Percentiles rank a stretch among this genome's conserved stretches.
These are phyloP conservation scores for Solanum piurae DNA, from an alignment of 257 asterid species.

Conservation along the genomic window DNA sequence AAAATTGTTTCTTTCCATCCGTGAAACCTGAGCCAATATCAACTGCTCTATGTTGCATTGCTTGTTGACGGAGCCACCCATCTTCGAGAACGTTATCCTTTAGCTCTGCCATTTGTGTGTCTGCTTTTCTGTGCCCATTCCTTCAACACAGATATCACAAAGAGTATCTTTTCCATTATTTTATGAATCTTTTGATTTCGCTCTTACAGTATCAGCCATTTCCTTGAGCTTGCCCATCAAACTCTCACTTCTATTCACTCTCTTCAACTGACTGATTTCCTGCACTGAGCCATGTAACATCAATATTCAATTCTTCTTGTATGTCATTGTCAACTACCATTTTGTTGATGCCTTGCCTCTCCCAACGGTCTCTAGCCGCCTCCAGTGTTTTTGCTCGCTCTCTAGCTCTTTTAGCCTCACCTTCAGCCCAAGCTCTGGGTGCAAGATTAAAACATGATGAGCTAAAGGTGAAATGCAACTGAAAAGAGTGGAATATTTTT, in stretches of 20 bases:
- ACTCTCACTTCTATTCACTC: slow-evolving; percentile 51
- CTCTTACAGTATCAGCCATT: slow-evolving; percentile 54
- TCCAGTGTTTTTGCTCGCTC: slow-evolving; percentile 74
- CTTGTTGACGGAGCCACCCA: slow-evolving; percentile 33
- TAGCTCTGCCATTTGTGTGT: slow-evolving; percentile 30
- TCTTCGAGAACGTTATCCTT: slow-evolving; percentile 26
- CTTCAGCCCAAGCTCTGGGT: slow-evolving; percentile 84
- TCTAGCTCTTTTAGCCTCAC: slow-evolving; percentile 84
- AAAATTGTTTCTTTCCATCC: slow-evolving; percentile 48
- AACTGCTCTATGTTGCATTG: slow-evolving; percentile 24
- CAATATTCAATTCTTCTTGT: slow-evolving; percentile 60
- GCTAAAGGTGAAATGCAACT: not conserved
- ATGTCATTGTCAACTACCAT: slow-evolving; percentile 71
- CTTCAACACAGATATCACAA: slow-evolving; percentile 35
- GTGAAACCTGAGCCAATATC: slow-evolving; percentile 28
- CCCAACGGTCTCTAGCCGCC: slow-evolving; percentile 73
- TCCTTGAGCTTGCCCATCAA: slow-evolving; percentile 55
- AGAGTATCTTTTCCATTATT: slow-evolving; percentile 42
- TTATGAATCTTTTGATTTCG: slow-evolving; percentile 49
- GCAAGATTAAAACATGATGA: not conserved
- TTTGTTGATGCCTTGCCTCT: slow-evolving; percentile 71
- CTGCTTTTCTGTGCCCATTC: slow-evolving; percentile 12
- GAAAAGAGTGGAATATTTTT: not conserved
- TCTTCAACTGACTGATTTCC: slow-evolving; percentile 57
- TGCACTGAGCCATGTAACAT: slow-evolving; percentile 51